phyloP scores from a whole-genome alignment of 441 rosid species.

The Capsella rubella region DNA sequence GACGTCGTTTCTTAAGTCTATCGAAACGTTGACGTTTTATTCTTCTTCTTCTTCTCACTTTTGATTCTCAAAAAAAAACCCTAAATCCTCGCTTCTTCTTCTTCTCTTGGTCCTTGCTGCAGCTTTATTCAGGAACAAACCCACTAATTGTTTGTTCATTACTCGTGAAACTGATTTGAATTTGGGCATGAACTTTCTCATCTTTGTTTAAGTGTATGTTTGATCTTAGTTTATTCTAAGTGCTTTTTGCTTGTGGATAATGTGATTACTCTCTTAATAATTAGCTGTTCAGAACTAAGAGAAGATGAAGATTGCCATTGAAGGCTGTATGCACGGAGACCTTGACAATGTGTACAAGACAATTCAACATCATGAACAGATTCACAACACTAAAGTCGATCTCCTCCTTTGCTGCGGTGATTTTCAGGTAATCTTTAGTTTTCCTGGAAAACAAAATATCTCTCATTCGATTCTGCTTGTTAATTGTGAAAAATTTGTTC shows the following conservation, averaged over 20 bases:
- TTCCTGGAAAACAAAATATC: background rate
- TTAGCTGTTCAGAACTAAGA: too few species aligned
- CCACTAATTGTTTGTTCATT: background rate
- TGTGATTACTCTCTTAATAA: too few species aligned
- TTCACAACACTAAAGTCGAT: constrained; percentile 72
- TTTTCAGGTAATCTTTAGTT: constrained; percentile 61
- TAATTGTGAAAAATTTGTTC: background rate
- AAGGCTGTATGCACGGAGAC: constrained; percentile 98
- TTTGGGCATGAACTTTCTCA: too few species aligned
- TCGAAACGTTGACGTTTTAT: background rate
- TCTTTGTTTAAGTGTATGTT: too few species aligned
- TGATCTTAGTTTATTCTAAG: too few species aligned
- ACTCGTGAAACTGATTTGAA: background rate
- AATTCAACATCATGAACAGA: constrained; percentile 58
- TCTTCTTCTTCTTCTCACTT: background rate
- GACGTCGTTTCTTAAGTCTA: background rate
- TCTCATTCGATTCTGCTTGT: background rate
- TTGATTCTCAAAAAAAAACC: background rate
- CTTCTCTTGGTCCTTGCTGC: constrained; percentile 2
- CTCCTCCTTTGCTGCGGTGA: constrained; percentile 97
- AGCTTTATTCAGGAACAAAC: background rate
- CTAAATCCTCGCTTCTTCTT: background rate
- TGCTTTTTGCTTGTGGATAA: too few species aligned
- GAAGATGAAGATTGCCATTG: constrained; percentile 78
- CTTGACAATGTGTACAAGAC: constrained; percentile 81